phyloP scores from a whole-genome alignment of 2,329 filamentous ascomycete genomes.

The Eurotiales sp. region DNA sequence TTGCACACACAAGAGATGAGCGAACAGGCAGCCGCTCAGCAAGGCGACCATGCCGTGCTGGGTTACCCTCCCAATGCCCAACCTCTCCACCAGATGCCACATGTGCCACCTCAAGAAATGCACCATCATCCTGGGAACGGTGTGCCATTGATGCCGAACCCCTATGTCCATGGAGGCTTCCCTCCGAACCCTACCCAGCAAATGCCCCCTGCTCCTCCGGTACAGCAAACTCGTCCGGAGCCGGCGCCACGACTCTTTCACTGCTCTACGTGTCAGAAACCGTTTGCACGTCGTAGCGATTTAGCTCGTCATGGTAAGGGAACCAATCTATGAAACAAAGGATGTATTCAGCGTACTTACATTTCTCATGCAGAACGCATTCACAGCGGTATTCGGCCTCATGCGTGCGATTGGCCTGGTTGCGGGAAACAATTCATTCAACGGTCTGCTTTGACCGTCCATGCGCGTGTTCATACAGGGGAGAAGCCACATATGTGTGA shows the following conservation, averaged over 20 bases:
- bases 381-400: constrained; percentile 84
- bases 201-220: constrained; percentile 38
- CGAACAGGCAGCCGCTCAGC: constrained; percentile 56
- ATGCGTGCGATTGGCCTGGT: constrained; percentile 82
- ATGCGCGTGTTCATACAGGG: constrained; percentile 91
- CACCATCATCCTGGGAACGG: constrained; percentile 46
- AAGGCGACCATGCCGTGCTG: constrained; percentile 53
- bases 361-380: constrained; percentile 70
- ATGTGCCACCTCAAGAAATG: constrained; percentile 39
- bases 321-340: not conserved
- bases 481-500: constrained; percentile 99
- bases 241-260: constrained; percentile 71
- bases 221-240: constrained; percentile 30
- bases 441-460: constrained; percentile 89
- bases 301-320: constrained; percentile 85
- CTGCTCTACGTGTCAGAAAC: constrained; percentile 85
- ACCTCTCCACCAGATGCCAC: constrained; percentile 48
- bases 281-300: constrained; percentile 90
- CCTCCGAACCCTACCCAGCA: constrained; percentile 44
- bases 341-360: not conserved
- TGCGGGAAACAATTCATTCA: constrained; percentile 98
- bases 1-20: constrained; percentile 49
- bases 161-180: constrained; percentile 43
- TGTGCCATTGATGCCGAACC: constrained; percentile 54
- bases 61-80: constrained; percentile 57